A percentile compares a stretch with the other conserved stretches of the same genome.
These are phyloP conservation scores for Nicotiana noctiflora DNA, from an alignment of 257 asterid species.

Conservation along the genomic window DNA sequence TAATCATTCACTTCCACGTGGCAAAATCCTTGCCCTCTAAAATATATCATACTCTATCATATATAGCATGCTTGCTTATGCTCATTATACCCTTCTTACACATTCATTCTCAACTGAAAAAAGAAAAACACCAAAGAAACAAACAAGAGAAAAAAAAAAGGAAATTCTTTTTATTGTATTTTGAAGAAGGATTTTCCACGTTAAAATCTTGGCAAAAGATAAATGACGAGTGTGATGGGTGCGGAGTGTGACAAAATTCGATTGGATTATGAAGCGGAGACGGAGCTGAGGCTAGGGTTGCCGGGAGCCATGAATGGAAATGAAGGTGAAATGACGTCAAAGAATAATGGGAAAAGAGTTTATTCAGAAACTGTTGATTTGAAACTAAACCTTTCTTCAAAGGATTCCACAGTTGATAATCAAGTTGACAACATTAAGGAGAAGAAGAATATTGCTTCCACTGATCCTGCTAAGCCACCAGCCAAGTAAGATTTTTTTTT, in stretches of 20 bases:
- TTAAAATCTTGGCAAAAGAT: background rate
- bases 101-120: background rate
- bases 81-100: background rate
- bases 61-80: background rate
- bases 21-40: slow-evolving; percentile 15
- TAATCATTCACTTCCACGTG: slow-evolving; percentile 20
- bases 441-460: slow-evolving; percentile 16
- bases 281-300: slow-evolving; percentile 46
- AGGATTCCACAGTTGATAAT: background rate
- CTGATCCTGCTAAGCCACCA: slow-evolving; percentile 33
- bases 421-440: slow-evolving; percentile 14
- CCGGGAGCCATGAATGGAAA: slow-evolving; percentile 28
- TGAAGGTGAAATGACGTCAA: background rate
- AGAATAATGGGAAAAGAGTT: slow-evolving; percentile 29
- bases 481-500: slow-evolving; percentile 29
- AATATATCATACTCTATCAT: background rate
- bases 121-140: background rate
- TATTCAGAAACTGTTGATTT: slow-evolving; percentile 40
- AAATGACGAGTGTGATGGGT: slow-evolving; percentile 8
- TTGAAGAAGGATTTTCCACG: background rate
- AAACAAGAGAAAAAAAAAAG: background rate
- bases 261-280: slow-evolving; percentile 31
- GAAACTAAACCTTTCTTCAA: slow-evolving; percentile 34
- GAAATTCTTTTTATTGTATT: background rate
- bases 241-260: slow-evolving; percentile 10